Evolutionary conservation across 108 stramenopile genomes (phyloP).

Genomic region (Cyclotella sp.): DNA sequence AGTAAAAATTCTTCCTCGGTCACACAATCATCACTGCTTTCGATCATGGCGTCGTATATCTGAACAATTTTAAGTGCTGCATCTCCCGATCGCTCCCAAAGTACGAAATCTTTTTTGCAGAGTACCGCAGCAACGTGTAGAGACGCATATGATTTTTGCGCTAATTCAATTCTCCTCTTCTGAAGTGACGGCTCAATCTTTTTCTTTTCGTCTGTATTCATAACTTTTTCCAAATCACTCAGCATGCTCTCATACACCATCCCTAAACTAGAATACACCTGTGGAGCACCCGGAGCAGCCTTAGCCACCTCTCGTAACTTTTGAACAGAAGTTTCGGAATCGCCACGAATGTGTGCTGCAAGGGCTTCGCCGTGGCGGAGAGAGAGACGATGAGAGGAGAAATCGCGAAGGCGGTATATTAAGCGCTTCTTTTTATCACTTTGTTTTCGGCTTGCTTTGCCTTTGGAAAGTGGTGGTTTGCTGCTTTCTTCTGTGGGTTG

Average conservation of each 20-base stretch:
- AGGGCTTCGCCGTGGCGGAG: constrained; percentile 82
- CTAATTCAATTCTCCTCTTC: constrained; percentile 58
- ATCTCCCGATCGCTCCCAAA: constrained; percentile 87
- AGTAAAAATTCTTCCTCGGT: constrained; percentile 32
- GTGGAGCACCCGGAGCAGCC: constrained; percentile 84
- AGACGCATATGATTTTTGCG: constrained; percentile 82
- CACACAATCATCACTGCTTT: neutral
- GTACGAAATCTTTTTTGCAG: constrained; percentile 77
- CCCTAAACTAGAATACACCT: constrained; percentile 87
- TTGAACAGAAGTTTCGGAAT: constrained; percentile 66
- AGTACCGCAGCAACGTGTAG: constrained; percentile 83
- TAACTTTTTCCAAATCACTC: constrained; percentile 42
- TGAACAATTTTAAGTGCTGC: constrained; percentile 66
- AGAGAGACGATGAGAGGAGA: constrained; percentile 74
- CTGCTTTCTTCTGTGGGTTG: neutral
- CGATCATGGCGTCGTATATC: constrained; percentile 51
- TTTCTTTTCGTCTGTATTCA: constrained; percentile 6
- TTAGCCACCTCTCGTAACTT: constrained; percentile 72
- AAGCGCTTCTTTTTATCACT: constrained; percentile 44
- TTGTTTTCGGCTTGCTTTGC: constrained; percentile 14
- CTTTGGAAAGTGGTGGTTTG: neutral
- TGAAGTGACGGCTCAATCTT: neutral
- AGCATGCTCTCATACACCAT: constrained; percentile 89
- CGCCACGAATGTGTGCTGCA: constrained; percentile 74
- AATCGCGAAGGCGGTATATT: constrained; percentile 71